Evolutionary conservation across 139 green algal genomes (phyloP), one percentile per base, ranked within the genome.

Genomic region (Chlorella sp.): DNA sequence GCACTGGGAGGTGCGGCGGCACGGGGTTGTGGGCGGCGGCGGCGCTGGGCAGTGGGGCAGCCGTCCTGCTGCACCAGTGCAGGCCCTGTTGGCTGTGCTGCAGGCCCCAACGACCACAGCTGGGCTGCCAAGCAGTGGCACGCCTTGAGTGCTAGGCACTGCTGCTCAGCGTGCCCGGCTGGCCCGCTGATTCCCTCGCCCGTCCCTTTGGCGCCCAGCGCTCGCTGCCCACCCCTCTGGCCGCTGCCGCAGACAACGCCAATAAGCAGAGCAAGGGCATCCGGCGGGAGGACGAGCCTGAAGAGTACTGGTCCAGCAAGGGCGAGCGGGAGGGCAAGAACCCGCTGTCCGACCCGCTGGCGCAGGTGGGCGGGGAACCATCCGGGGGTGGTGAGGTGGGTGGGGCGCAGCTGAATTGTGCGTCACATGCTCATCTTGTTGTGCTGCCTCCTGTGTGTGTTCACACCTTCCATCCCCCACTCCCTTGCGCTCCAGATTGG

Each of bases 221-320:
- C 9, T 38, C 2, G 12, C 51, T 21, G 51, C 51, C 51, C n/a
- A n/a, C n/a, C n/a, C n/a, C n/a, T n/a, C n/a, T n/a, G n/a, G n/a
- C n/a, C n/a, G n/a, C n/a, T n/a, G n/a, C 11, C 51, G 76, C 76
- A 82, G 76, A 82, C 60, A 82, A 63, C 76, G 32, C 57, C 2
- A 57, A 83, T 25, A 86, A 69, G 30, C 21, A 57, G 44, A 84
- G 32, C 30, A 76, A 51, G 56, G 60, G 57, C 57, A 80, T 90
- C 13, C 86, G 32, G 38, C 74, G 88, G 7, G 89, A 92, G 41
- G 86, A 92, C 18, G 89, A 92, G 81, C 89, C 89, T 38, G 89
- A 92, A 38, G 84, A 92, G 88, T 92, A 85, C 55, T 92, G 86
- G 80, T 78, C 75, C 21, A 92, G 78, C 67, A 47, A 86, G 30